Base-by-base conservation (phyloP, 23 red algal genomes). In the Pyropia yezoensis region DNA sequence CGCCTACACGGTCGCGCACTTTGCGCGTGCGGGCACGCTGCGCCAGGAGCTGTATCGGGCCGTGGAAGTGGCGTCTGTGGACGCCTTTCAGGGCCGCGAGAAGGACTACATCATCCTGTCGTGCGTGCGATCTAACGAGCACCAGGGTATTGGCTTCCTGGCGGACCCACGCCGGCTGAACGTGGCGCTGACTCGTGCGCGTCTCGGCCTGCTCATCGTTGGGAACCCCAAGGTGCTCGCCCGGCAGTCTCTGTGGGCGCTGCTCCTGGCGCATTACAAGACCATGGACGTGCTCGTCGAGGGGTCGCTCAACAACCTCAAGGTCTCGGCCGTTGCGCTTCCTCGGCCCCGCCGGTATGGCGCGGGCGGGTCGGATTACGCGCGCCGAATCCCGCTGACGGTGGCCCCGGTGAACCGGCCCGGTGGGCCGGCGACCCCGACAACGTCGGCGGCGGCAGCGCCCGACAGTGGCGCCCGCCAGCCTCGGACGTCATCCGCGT, bases 31-130 rank as follows among this genome's bases (percentile, higher is more conserved):
- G 52, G 90, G 90, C 25, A 61, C 90, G 21, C 73, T 95, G 33
- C 71, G 90, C 30, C 78, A 83, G 33, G 90, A 95, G 18, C 33
- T 95, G 18, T 95, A 95, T 34, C 70, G 80, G 21, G 82, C 86
- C 32, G 81, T 95, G 22, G 90, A 90, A 58, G 85, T 97, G 49
- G 83, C 83, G 33, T 86, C 85, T 8, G 85, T 98, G 21, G 94
- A 98, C 66, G 85, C 94, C 21, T 98, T 98, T 79, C 94, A 98
- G 60, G 94, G 94, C 15, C 67, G 85, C 11, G 94, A 98, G 65
- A 89, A 89, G 17, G 69, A 77, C 14, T 87, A 89, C 67, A 89
- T 98, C 30, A 90, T 98, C 27, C 56, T 98, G 50, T 86, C 78
- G 18, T 90, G 84, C 52, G 85, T 98, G 39, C 81, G 94, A 50